phyloP scores from a whole-genome alignment of 2,329 filamentous ascomycete species.

The Fusarium marasasianum region DNA sequence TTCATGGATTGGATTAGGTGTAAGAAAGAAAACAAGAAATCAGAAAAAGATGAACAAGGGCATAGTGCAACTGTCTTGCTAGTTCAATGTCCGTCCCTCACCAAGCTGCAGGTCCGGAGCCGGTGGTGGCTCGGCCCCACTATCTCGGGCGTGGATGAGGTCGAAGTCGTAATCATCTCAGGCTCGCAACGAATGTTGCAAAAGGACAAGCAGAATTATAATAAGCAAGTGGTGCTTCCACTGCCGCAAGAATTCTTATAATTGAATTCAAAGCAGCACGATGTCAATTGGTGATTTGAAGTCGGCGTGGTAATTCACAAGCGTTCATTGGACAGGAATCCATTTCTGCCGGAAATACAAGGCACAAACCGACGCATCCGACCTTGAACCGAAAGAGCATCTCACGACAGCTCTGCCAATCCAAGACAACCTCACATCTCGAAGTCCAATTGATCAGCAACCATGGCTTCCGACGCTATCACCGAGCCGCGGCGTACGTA shows the following conservation, averaged over 20 bases:
- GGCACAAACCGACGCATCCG: constrained; percentile 40
- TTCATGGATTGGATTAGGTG: too few relatives aligned
- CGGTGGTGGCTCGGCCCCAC: constrained; percentile 26
- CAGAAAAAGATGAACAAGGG: too few relatives aligned
- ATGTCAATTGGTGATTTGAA: background rate
- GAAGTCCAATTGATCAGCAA: constrained; percentile 49
- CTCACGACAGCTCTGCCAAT: constrained; percentile 42
- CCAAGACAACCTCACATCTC: constrained; percentile 42
- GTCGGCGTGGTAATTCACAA: constrained; percentile 40
- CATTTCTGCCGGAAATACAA: constrained; percentile 40
- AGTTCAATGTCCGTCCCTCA: background rate
- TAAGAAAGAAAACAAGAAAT: background rate
- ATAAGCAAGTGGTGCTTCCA: fast-evolving
- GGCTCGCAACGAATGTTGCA: background rate
- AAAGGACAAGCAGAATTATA: fast-evolving
- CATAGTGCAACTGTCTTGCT: background rate
- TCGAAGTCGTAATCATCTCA: constrained; percentile 1
- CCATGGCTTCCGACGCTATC: constrained; percentile 50
- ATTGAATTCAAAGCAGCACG: fast-evolving
- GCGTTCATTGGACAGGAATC: constrained; percentile 30
- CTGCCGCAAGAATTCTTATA: fast-evolving
- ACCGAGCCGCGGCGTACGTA: constrained; percentile 53
- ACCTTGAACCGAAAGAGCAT: constrained; percentile 44
- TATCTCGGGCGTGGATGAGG: background rate
- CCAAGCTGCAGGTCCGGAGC: constrained; percentile 2